These are phyloP conservation scores for Solanum bulbocastanum DNA, from an alignment of 257 asterid genomes.

Conservation along the genomic window DNA sequence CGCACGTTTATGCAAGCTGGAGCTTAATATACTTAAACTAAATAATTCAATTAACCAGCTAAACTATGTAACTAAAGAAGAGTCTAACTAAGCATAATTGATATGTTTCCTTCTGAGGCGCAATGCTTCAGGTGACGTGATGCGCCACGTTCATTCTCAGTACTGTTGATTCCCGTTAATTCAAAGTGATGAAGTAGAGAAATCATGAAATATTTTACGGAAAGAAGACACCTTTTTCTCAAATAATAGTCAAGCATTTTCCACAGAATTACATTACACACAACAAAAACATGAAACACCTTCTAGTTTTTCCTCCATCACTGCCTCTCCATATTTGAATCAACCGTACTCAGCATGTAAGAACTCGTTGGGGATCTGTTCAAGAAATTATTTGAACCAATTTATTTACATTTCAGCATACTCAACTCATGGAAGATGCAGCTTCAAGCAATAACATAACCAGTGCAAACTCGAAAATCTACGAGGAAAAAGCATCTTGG, in stretches of 20 bases:
- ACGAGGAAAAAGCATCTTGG: too few relatives aligned
- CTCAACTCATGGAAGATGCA: not conserved
- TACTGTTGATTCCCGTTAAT: conserved; percentile 32
- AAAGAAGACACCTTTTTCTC: not conserved
- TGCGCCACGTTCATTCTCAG: conserved; percentile 35
- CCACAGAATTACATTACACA: not conserved
- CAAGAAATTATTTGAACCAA: not conserved
- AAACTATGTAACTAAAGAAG: not conserved
- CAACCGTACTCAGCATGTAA: conserved; percentile 56
- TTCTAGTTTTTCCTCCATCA: not conserved
- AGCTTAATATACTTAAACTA: not conserved
- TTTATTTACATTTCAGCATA: not conserved
- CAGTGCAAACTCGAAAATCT: too few relatives aligned
- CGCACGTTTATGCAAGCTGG: not conserved
- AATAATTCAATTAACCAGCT: not conserved
- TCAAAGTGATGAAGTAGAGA: not conserved
- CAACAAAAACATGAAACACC: not conserved
- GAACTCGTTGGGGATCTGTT: conserved; percentile 63
- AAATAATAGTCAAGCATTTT: not conserved
- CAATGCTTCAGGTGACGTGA: conserved; percentile 78
- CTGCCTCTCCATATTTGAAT: not conserved
- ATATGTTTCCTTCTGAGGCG: conserved; percentile 50
- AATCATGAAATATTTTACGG: not conserved
- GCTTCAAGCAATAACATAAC: not conserved
- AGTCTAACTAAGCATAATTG: conserved; percentile 26